Percentiles rank a stretch among this genome's conserved stretches.
These are phyloP conservation scores for Neurospora sp. DNA, from an alignment of 495 filamentous ascomycete genomes.

Conservation along the genomic window DNA sequence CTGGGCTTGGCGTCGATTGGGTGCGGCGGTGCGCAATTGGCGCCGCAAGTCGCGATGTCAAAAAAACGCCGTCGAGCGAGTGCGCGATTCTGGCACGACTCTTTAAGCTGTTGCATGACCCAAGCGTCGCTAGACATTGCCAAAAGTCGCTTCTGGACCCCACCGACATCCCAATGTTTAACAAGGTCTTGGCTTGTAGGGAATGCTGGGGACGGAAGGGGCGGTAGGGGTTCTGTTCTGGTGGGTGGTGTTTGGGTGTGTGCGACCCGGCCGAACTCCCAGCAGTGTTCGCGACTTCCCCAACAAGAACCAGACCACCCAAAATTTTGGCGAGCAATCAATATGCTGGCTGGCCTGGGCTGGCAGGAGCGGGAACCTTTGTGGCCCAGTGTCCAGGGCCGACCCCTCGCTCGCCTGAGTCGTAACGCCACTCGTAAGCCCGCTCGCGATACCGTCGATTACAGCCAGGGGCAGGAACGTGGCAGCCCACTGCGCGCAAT, in stretches of 20 bases:
- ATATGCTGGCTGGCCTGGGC: neutral
- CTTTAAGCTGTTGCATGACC: constrained; percentile 9
- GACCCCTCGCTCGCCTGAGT: neutral
- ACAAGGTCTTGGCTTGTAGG: neutral
- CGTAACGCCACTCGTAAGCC: neutral
- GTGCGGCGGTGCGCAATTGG: neutral
- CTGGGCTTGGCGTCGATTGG: neutral
- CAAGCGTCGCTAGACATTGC: neutral
- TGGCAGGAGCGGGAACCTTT: neutral
- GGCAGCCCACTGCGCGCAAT: neutral
- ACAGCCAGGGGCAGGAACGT: neutral
- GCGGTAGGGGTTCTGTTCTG: constrained; percentile 2
- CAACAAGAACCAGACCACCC: constrained; percentile 22
- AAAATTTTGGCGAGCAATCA: constrained; percentile 20
- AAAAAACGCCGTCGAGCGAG: neutral
- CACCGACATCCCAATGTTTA: neutral
- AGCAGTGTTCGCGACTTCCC: constrained; percentile 18
- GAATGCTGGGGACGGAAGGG: neutral
- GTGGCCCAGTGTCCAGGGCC: neutral
- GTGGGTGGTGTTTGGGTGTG: constrained; percentile 15
- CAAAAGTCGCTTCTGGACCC: constrained; percentile 10
- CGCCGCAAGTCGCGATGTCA: neutral
- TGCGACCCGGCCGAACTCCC: neutral
- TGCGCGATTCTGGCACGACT: neutral
- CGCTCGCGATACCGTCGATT: neutral